These are phyloP conservation scores for Fusarium sp. DNA, from an alignment of 2,329 filamentous ascomycete genomes.

Conservation along the genomic window DNA sequence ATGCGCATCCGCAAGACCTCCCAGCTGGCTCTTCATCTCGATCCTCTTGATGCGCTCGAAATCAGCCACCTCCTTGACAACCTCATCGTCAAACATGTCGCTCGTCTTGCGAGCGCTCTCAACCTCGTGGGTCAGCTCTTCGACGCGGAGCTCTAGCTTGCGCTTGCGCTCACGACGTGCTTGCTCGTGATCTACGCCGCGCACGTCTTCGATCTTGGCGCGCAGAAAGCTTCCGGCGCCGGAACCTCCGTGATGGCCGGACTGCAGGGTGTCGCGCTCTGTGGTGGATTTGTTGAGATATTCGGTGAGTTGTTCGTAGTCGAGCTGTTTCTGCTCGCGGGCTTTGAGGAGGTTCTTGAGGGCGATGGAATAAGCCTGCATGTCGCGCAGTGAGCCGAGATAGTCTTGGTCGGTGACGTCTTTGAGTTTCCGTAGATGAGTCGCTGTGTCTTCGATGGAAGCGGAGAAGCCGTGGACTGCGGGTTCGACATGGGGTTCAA, in stretches of 20 bases:
- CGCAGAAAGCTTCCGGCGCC: slow-evolving; percentile 89
- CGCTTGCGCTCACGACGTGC: slow-evolving; percentile 85
- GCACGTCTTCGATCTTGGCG: slow-evolving; percentile 94
- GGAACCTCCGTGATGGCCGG: slow-evolving; percentile 66
- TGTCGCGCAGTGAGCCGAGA: slow-evolving; percentile 88
- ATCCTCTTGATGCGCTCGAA: slow-evolving; percentile 97
- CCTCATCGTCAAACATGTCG: slow-evolving; percentile 95
- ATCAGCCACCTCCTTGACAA: slow-evolving; percentile 89
- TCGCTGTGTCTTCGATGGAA: slow-evolving; percentile 83
- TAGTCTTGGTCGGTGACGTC: slow-evolving; percentile 97
- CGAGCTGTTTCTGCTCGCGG: slow-evolving; percentile 96
- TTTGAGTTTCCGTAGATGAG: slow-evolving; percentile 81
- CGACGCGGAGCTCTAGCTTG: slow-evolving; percentile 91
- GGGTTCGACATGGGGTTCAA: slow-evolving; percentile 87
- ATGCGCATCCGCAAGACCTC: slow-evolving; percentile 83
- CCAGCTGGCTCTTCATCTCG: slow-evolving; percentile 90
- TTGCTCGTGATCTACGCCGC: slow-evolving; percentile 96
- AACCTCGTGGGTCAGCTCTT: slow-evolving; percentile 88
- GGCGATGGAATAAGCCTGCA: slow-evolving; percentile 92
- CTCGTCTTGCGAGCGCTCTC: slow-evolving; percentile 86
- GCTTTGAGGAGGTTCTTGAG: slow-evolving; percentile 90
- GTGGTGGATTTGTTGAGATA: slow-evolving; percentile 91
- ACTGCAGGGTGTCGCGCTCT: slow-evolving; percentile 82
- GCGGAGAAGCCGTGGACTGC: slow-evolving; percentile 87
- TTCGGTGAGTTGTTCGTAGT: slow-evolving; percentile 94